Evolutionary conservation across 176 grass and related monocot genomes (phyloP).

Genomic region (Aegilops sharonensis): DNA sequence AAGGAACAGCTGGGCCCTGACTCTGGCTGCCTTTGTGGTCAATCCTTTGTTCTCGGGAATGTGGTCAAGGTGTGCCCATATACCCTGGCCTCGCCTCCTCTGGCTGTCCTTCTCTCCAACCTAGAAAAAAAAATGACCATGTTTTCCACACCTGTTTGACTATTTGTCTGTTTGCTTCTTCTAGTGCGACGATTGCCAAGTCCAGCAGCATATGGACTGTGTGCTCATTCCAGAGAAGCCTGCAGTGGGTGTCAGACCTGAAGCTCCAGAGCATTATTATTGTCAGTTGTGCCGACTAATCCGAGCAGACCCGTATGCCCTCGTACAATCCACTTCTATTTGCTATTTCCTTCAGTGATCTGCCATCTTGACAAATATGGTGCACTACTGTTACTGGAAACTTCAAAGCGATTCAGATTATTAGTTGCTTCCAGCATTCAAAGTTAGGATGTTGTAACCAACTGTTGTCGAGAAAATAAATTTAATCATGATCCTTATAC

Average conservation of each 20-base stretch:
- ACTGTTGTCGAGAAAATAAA: background rate
- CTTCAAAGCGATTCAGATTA: background rate
- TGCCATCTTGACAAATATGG: background rate
- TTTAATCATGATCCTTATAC: background rate
- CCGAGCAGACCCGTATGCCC: conserved; percentile 63
- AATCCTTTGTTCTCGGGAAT: conserved; percentile 29
- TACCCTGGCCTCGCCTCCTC: background rate
- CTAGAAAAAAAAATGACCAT: background rate
- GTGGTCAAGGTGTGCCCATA: conserved; percentile 35
- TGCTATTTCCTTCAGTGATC: background rate
- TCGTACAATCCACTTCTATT: background rate
- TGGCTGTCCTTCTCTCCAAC: no score
- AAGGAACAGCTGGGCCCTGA: conserved; percentile 31
- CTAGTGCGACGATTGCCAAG: conserved; percentile 57
- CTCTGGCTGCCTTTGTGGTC: conserved; percentile 48
- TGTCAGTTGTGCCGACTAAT: conserved; percentile 61
- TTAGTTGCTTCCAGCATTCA: background rate
- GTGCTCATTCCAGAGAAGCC: conserved; percentile 57
- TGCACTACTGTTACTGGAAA: background rate
- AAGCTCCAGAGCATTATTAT: conserved; percentile 42
- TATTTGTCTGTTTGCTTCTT: background rate
- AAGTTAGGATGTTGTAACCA: background rate
- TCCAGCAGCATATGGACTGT: conserved; percentile 55
- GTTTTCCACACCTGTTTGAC: background rate
- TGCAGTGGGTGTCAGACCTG: conserved; percentile 30